phyloP scores from a whole-genome alignment of 140 eudicot species.

The Oenanthe javanica region DNA sequence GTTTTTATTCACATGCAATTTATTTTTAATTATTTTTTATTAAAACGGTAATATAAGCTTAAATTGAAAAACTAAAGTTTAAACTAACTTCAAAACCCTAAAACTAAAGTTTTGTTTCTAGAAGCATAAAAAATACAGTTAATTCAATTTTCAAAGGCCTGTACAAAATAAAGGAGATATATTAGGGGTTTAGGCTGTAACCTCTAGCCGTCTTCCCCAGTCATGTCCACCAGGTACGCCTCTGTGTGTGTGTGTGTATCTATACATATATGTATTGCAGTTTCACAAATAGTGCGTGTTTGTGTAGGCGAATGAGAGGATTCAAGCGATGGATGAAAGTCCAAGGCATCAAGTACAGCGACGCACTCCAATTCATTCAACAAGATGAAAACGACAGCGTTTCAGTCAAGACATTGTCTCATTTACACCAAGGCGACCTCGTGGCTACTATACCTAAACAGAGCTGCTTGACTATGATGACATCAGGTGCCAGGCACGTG shows the following conservation, averaged over 20 bases:
- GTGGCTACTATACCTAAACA: constrained; percentile 83
- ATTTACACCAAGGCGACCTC: constrained; percentile 63
- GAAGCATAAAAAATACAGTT: no score
- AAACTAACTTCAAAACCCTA: no score
- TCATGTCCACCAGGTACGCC: background rate
- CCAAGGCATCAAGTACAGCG: constrained; percentile 51
- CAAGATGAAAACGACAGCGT: constrained; percentile 17
- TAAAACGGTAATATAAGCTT: no score
- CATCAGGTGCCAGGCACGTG: constrained; percentile 45
- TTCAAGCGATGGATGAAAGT: constrained; percentile 86
- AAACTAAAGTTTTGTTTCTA: no score
- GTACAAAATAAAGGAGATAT: no score
- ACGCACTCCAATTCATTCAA: constrained; percentile 39
- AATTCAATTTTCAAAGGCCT: no score
- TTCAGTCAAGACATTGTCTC: constrained; percentile 45
- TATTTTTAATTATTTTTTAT: no score
- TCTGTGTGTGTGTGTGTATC: background rate
- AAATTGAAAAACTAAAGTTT: no score
- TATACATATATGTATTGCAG: background rate
- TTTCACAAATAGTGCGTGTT: background rate
- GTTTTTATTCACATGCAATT: no score
- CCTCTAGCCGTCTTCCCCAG: background rate
- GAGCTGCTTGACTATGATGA: constrained; percentile 65
- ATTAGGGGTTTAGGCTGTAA: background rate
- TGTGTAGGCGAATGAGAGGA: constrained; percentile 53